These are phyloP conservation scores for Cercophora newfieldiana DNA, from an alignment of 495 filamentous ascomycete species.

Conservation along the genomic window DNA sequence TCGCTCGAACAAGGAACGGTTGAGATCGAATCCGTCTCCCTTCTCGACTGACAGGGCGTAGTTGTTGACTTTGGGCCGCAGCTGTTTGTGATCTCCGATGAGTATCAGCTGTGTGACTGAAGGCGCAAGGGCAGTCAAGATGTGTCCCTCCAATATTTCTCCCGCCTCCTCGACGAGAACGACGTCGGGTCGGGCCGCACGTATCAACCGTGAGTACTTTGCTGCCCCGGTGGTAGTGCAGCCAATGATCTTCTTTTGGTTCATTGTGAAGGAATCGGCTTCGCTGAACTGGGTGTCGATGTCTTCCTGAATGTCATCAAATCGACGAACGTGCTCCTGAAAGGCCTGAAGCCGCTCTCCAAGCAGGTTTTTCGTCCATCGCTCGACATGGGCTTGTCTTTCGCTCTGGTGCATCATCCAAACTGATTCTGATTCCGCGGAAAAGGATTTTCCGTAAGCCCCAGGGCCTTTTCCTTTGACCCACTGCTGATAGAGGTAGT, in stretches of 20 bases:
- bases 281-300: constrained; percentile 47
- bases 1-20: constrained; percentile 71
- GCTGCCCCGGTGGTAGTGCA: constrained; percentile 78
- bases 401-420: constrained; percentile 53
- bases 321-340: constrained; percentile 34
- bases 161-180: constrained; percentile 77
- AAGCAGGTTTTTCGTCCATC: constrained; percentile 54
- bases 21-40: constrained; percentile 68
- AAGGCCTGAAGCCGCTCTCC: constrained; percentile 51
- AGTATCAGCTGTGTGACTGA: constrained; percentile 67
- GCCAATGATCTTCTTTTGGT: constrained; percentile 63
- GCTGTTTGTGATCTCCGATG: constrained; percentile 78
- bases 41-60: constrained; percentile 65
- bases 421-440: constrained; percentile 30
- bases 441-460: constrained; percentile 35
- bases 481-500: constrained; percentile 64
- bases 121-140: constrained; percentile 61
- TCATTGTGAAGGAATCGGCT: constrained; percentile 47
- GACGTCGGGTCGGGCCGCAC: constrained; percentile 51
- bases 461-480: constrained; percentile 48
- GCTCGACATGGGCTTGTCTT: constrained; percentile 35
- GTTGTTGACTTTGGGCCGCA: constrained; percentile 70
- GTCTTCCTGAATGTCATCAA: constrained; percentile 44
- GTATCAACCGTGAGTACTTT: constrained; percentile 57
- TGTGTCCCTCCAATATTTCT: constrained; percentile 72